Evolutionary conservation across 176 grass and related monocot species (phyloP), one percentile per base, ranked within the genome.

Genomic region (Poa annua): DNA sequence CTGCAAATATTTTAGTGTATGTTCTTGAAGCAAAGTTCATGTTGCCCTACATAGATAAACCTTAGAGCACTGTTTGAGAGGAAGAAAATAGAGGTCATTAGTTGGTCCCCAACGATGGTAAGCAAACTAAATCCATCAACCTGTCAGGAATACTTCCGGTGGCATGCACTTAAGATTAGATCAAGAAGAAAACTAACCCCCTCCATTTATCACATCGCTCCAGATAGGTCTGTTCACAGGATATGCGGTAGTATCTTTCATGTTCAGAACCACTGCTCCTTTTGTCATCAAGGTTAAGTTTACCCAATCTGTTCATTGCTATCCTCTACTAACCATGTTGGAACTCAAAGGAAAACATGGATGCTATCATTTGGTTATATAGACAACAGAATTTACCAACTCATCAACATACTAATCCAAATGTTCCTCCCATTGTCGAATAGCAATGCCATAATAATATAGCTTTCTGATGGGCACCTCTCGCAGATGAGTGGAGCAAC

Each of bases 61-160:
- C 14, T 62, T 52, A 87, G 79, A 87, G 55, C 11, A 16, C 16
- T 87, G 21, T 75, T 87, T 53, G 79, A 76, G 35, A 82, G 54
- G 53, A 81, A 87, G 57, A 62, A 66, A 53, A 34, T 87, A 53
- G 19, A 87, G 25, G 70, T 44, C 45, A 71, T 82, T 49, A 77
- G 45, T n/a, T 87, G 85, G 85, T 81, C 85, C 12, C 76, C 45
- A 52, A 87, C 44, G 10, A 76, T 82, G 85, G 85, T 80, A 74
- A 71, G 75, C 29, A 57, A 48, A 49, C 26, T 61, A 84, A 55
- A 32, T 72, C 24, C n/a, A 42, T 50, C 10, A 32, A 65, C 4
- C 12, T 64, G 12, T 11, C 24, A 20, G 21, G 13, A 34, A 9
- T 42, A 12, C 7, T 78, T 22, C 36, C 61, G 14, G 17, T 38